These are phyloP conservation scores for Fomitopsis serialis DNA, from an alignment of 768 basidiomycete genomes.

Conservation along the genomic window DNA sequence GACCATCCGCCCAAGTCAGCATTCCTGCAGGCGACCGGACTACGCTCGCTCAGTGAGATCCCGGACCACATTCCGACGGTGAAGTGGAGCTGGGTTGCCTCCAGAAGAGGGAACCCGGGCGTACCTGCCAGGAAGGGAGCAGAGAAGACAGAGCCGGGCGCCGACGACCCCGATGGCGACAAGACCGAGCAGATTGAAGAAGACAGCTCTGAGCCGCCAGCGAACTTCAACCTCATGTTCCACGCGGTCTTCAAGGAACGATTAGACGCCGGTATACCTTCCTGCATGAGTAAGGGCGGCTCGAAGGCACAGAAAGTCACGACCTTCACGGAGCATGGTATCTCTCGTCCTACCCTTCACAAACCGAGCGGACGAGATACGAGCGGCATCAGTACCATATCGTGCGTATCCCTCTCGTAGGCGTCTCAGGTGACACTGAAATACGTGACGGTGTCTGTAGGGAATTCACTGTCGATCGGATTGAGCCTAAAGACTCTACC, in stretches of 20 bases:
- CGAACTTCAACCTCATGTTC: conserved; percentile 6
- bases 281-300: conserved; percentile 13
- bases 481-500: not conserved
- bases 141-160: not conserved
- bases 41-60: conserved; percentile 49
- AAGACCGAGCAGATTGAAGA: conserved; percentile 2
- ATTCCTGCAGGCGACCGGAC: conserved; percentile 36
- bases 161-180: not conserved
- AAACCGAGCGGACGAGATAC: not conserved
- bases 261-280: conserved; percentile 10
- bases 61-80: conserved; percentile 63
- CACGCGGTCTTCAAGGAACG: conserved; percentile 15
- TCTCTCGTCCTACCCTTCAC: not conserved
- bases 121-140: not conserved
- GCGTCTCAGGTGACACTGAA: not conserved
- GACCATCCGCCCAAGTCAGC: conserved; percentile 16
- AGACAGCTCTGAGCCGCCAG: not conserved
- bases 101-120: conserved; percentile 20
- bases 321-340: not conserved
- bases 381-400: conserved; percentile 40
- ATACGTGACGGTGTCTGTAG: conserved; percentile 8
- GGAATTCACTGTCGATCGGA: conserved; percentile 16
- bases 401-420: conserved; percentile 30
- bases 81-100: conserved; percentile 56
- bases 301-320: not conserved